Percentiles rank a stretch among this genome's conserved stretches.
phyloP scores from a whole-genome alignment of 768 basidiomycete genomes.

The Holtermanniella nyarrowii region DNA sequence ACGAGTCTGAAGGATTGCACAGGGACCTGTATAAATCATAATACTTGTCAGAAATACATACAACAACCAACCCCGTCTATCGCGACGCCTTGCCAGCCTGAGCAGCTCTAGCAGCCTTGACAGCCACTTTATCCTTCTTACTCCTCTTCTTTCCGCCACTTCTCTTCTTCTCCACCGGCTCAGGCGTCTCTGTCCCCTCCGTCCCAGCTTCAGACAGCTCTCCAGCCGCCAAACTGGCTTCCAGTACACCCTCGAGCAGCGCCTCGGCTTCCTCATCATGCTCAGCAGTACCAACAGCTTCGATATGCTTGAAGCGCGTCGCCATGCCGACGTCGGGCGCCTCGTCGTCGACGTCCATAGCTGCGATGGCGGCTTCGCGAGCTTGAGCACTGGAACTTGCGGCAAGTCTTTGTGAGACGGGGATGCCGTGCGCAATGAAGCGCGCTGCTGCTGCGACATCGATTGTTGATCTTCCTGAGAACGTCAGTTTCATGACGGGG shows the following conservation, averaged over 20 bases:
- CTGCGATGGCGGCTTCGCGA: neutral
- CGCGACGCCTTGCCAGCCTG: too few species aligned
- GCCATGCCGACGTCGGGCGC: neutral
- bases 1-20: too few species aligned
- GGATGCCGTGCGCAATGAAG: conserved; percentile 30
- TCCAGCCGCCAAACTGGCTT: neutral
- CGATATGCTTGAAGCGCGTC: neutral
- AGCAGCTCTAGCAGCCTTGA: too few species aligned
- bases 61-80: too few species aligned
- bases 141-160: neutral
- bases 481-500: neutral
- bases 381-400: neutral
- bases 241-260: neutral
- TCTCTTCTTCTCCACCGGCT: neutral
- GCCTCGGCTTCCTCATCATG: neutral
- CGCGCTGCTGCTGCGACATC: conserved; percentile 28
- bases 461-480: conserved; percentile 14
- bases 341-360: neutral
- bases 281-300: neutral
- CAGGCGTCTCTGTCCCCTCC: neutral
- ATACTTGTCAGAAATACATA: too few species aligned
- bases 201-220: neutral
- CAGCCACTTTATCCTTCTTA: too few species aligned
- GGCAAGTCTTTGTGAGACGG: conserved; percentile 19
- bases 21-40: too few species aligned